Conservation (phyloP, 139 green algal genomes). For the Marvania coccoides region DNA sequence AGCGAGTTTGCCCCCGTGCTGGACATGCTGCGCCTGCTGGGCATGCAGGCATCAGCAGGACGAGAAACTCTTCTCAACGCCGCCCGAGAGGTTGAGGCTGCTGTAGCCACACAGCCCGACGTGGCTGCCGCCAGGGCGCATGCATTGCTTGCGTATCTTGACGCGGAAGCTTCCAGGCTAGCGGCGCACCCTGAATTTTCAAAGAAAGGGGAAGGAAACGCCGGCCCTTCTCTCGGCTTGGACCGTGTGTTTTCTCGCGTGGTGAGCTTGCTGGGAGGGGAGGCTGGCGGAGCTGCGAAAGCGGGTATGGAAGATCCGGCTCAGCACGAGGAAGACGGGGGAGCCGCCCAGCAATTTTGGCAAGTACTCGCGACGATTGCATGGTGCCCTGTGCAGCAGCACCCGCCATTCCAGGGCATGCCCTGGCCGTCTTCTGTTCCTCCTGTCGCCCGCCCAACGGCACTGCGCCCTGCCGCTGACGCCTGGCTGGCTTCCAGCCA, state of each 20-base stretch:
- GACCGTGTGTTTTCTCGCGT: neutral
- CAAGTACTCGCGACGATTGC: neutral
- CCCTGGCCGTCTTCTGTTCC: neutral
- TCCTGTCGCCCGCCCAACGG: neutral
- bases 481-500: neutral
- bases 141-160: neutral
- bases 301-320: neutral
- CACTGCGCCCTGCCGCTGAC: neutral
- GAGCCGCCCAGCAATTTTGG: neutral
- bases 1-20: conserved; percentile 31
- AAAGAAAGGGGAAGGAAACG: neutral
- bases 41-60: conserved; percentile 28
- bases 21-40: conserved; percentile 49
- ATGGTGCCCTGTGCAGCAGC: neutral
- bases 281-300: neutral
- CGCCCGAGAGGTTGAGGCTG: conserved; percentile 41
- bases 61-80: conserved; percentile 44
- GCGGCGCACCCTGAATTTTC: neutral
- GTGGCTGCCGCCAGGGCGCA: neutral
- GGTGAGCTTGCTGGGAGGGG: neutral
- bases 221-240: neutral
- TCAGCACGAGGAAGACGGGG: neutral
- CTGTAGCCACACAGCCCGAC: too few relatives aligned
- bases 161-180: neutral
- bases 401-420: neutral